Percentiles rank a stretch among this genome's conserved stretches.
Evolutionary conservation across 2,329 filamentous ascomycete species (phyloP).

Genomic region (Ascochyta rabiei): DNA sequence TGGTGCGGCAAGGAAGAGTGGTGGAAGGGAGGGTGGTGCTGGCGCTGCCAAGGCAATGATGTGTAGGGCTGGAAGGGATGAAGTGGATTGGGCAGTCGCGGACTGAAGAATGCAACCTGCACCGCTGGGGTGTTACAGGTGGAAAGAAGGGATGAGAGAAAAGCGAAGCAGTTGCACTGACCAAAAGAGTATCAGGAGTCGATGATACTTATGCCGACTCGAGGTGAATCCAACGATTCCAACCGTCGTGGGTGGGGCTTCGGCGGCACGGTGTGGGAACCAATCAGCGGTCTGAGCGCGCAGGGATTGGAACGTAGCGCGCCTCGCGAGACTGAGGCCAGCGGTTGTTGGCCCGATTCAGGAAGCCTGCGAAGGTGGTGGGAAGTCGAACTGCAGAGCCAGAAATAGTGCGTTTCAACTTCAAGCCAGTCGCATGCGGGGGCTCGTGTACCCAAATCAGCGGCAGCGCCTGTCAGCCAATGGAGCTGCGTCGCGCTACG

Average conservation of each 20-base stretch:
- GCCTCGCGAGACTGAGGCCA: constrained; percentile 33
- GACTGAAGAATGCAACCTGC: constrained; percentile 32
- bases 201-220: constrained; percentile 43
- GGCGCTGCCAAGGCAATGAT: constrained; percentile 37
- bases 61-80: constrained; percentile 25
- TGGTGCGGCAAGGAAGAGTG: constrained; percentile 29
- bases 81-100: constrained; percentile 25
- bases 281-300: constrained; percentile 34
- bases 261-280: constrained; percentile 33
- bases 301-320: constrained; percentile 36
- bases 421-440: constrained; percentile 17
- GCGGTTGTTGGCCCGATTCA: constrained; percentile 43
- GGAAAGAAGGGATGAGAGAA: constrained; percentile 30
- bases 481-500: constrained; percentile 29
- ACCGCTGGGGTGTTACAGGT: constrained; percentile 38
- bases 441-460: constrained; percentile 18
- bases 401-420: constrained; percentile 46
- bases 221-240: constrained; percentile 30
- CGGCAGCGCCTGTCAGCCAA: constrained; percentile 42
- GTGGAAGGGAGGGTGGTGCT: constrained; percentile 27
- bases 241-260: constrained; percentile 32
- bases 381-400: constrained; percentile 38
- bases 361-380: constrained; percentile 31
- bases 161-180: constrained; percentile 40
- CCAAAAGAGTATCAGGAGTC: constrained; percentile 29